phyloP scores from a whole-genome alignment of 1,284 basidiomycete species.

The Fomes fomentarius region DNA sequence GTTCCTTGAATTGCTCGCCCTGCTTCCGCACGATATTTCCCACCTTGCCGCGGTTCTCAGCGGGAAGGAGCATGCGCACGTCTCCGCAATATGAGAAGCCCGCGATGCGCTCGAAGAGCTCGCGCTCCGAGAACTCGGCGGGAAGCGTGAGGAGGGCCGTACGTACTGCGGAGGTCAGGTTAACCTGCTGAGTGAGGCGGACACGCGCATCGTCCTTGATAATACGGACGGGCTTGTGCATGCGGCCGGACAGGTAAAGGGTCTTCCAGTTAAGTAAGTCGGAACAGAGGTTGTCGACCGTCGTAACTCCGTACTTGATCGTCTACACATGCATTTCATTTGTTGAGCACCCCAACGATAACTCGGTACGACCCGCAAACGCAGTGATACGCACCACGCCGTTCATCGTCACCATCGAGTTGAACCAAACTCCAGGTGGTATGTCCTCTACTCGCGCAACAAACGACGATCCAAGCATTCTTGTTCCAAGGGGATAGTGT shows the following conservation, averaged over 20 bases:
- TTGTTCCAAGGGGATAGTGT: constrained; percentile 89
- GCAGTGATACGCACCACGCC: constrained; percentile 68
- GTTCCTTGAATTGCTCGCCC: constrained; percentile 80
- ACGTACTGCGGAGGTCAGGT: constrained; percentile 88
- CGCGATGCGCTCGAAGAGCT: constrained; percentile 87
- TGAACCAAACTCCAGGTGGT: constrained; percentile 95
- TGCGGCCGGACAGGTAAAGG: constrained; percentile 92
- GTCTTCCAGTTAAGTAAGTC: constrained; percentile 94
- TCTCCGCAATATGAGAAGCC: constrained; percentile 90
- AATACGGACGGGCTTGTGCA: constrained; percentile 96
- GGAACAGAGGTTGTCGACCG: constrained; percentile 84
- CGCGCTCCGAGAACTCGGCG: constrained; percentile 68
- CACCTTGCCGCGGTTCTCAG: constrained; percentile 95
- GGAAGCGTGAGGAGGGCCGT: constrained; percentile 74
- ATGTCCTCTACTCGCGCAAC: constrained; percentile 79
- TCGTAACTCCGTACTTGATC: constrained; percentile 98
- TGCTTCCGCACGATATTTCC: constrained; percentile 89
- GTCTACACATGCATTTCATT: too few relatives aligned
- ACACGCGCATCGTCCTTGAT: constrained; percentile 89
- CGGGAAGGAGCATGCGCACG: constrained; percentile 91
- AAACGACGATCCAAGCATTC: constrained; percentile 79
- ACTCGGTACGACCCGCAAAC: not conserved
- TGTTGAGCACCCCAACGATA: too few relatives aligned
- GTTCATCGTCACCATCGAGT: constrained; percentile 83
- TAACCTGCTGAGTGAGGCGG: constrained; percentile 91